A percentile compares a stretch with the other conserved stretches of the same genome.
These are phyloP conservation scores for Linderniella brevidens DNA, from an alignment of 257 asterid genomes.

Conservation along the genomic window DNA sequence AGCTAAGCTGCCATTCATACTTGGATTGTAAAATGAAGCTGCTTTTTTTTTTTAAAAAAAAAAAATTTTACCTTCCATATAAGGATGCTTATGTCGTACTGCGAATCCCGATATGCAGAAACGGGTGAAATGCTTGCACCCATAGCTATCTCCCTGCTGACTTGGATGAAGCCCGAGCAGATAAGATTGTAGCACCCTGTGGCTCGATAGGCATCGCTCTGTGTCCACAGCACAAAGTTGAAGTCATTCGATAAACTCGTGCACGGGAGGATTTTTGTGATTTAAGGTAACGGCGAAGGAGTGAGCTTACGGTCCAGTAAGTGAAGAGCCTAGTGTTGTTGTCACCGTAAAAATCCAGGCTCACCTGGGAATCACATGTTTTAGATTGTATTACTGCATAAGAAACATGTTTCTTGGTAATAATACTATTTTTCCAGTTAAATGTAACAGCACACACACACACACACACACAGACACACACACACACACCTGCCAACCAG, in stretches of 20 bases:
- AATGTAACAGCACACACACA: too few relatives aligned
- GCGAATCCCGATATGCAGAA: slow-evolving; percentile 31
- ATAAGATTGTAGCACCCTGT: slow-evolving; percentile 86
- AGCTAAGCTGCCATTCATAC: not conserved
- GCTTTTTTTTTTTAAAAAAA: not conserved
- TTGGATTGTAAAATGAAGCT: not conserved
- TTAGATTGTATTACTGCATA: too few relatives aligned
- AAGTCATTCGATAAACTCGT: too few relatives aligned
- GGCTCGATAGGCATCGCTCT: slow-evolving; percentile 87
- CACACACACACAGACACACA: not conserved
- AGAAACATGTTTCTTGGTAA: too few relatives aligned
- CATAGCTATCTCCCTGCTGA: slow-evolving; percentile 64
- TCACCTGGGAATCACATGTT: too few relatives aligned
- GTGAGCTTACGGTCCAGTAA: too few relatives aligned
- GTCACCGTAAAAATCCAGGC: not conserved
- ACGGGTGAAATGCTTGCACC: slow-evolving; percentile 89
- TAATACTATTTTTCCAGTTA: too few relatives aligned
- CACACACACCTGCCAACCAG: not conserved
- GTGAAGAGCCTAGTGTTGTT: not conserved
- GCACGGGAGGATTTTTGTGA: too few relatives aligned
- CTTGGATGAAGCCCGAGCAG: slow-evolving; percentile 81
- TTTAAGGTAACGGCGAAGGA: too few relatives aligned
- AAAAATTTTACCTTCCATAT: slow-evolving; percentile 60
- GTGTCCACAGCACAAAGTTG: not conserved
- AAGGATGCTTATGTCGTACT: slow-evolving; percentile 67